A percentile compares a stretch with the other conserved stretches of the same genome.
phyloP scores from a whole-genome alignment of 108 stramenopile genomes.

The Bacterosira constricta region DNA sequence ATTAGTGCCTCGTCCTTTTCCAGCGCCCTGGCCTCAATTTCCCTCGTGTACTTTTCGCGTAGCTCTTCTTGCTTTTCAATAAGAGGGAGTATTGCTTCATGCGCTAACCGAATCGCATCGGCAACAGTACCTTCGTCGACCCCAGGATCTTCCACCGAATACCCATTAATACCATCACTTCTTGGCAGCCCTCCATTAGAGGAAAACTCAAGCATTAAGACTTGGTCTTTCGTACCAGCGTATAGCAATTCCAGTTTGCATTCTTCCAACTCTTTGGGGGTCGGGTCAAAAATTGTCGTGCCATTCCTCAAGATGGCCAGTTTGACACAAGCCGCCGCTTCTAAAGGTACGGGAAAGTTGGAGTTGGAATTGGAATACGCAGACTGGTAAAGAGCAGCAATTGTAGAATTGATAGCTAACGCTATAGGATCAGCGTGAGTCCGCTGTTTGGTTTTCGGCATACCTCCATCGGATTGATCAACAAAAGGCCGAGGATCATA shows the following conservation, averaged over 20 bases:
- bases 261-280: slow-evolving; percentile 20
- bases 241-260: slow-evolving; percentile 51
- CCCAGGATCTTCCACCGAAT: slow-evolving; percentile 29
- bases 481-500: slow-evolving; percentile 12
- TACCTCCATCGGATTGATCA: slow-evolving; percentile 4
- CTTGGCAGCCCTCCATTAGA: slow-evolving; percentile 11
- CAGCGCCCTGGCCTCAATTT: background rate
- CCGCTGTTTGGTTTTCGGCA: slow-evolving; percentile 8
- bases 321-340: slow-evolving; percentile 66
- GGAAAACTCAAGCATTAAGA: slow-evolving; percentile 62
- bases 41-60: background rate
- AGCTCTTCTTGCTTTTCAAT: slow-evolving; percentile 49
- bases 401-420: slow-evolving; percentile 81
- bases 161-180: background rate
- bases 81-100: slow-evolving; percentile 53
- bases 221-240: slow-evolving; percentile 59
- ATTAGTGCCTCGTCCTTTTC: slow-evolving; percentile 19
- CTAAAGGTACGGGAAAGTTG: slow-evolving; percentile 13
- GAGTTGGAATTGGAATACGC: slow-evolving; percentile 41
- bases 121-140: slow-evolving; percentile 21
- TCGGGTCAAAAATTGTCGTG: slow-evolving; percentile 46
- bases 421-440: slow-evolving; percentile 58
- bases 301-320: slow-evolving; percentile 49
- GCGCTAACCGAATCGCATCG: slow-evolving; percentile 52
- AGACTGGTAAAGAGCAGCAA: slow-evolving; percentile 64